phyloP scores from a whole-genome alignment of 495 filamentous ascomycete species.

The Venustampulla echinocandica region DNA sequence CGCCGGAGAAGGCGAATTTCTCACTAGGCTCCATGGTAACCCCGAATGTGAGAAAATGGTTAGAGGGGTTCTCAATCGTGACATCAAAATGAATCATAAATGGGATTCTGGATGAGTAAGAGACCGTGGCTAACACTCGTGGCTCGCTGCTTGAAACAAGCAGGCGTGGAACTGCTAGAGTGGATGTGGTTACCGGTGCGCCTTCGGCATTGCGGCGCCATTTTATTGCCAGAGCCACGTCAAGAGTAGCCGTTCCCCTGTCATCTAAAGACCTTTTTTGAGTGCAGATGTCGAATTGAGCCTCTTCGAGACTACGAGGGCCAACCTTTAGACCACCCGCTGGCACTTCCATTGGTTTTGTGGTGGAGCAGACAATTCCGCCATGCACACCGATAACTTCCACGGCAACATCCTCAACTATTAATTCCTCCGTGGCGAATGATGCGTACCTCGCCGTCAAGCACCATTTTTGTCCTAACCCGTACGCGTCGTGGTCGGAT shows the following conservation, averaged over 20 bases:
- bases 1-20: slow-evolving; percentile 85
- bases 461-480: slow-evolving; percentile 74
- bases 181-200: slow-evolving; percentile 42
- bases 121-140: slow-evolving; percentile 65
- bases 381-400: slow-evolving; percentile 46
- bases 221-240: slow-evolving; percentile 63
- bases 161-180: slow-evolving; percentile 67
- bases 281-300: slow-evolving; percentile 60
- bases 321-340: slow-evolving; percentile 14
- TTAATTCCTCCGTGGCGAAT: slow-evolving; percentile 61
- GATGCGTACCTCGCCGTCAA: slow-evolving; percentile 63
- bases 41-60: slow-evolving; percentile 87
- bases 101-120: slow-evolving; percentile 29
- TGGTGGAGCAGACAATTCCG: slow-evolving; percentile 31
- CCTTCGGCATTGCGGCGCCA: slow-evolving; percentile 53
- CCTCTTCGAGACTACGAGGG: slow-evolving; percentile 43
- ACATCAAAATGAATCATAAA: slow-evolving; percentile 42
- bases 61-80: slow-evolving; percentile 87
- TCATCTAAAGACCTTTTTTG: slow-evolving; percentile 75
- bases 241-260: slow-evolving; percentile 57
- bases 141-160: slow-evolving; percentile 75
- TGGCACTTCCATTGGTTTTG: slow-evolving; percentile 25
- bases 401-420: slow-evolving; percentile 55
- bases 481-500: slow-evolving; percentile 36
- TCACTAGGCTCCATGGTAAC: slow-evolving; percentile 86